Conservation (phyloP, 176 grass and related monocot species). For the Hordeum vulgare region MorexV3_pseudomolecules_assembly NC_058523.1:426217359-426217858, state of each 20-base stretch:
- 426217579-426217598: constrained; percentile 35
- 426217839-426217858: constrained; percentile 31
- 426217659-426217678: constrained; percentile 7
- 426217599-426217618: constrained; percentile 43
- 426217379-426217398: constrained; percentile 57
- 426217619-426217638: constrained; percentile 38
- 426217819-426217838: constrained; percentile 59
- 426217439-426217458: constrained; percentile 85
- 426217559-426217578: constrained; percentile 75
- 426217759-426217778: constrained; percentile 83
- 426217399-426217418: constrained; percentile 73
- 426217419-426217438: constrained; percentile 92
- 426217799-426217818: constrained; percentile 57
- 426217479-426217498: constrained; percentile 34
- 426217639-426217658: constrained; percentile 47
- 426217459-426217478: constrained; percentile 47
- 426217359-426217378: background rate
- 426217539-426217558: constrained; percentile 57
- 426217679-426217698: background rate
- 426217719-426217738: background rate
- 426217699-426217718: background rate
- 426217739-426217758: constrained; percentile 12
- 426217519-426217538: constrained; percentile 70
- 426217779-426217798: constrained; percentile 49
- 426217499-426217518: constrained; percentile 55